These are phyloP conservation scores for Epithemia pelagica DNA, from an alignment of 108 stramenopile genomes.

Conservation along the genomic window DNA sequence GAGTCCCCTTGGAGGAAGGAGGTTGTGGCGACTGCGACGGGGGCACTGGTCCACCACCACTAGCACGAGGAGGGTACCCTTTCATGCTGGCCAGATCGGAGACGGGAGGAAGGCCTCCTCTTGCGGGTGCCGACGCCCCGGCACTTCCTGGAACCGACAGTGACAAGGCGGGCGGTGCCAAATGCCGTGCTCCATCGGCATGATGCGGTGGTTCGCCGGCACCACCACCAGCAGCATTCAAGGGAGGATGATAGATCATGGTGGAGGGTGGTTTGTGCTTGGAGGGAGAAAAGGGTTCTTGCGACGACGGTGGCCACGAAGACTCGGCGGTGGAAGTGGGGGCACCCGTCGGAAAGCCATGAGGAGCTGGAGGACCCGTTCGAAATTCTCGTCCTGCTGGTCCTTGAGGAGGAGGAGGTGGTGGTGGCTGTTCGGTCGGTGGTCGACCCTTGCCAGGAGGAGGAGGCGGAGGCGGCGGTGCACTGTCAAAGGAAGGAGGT, in stretches of 20 bases:
- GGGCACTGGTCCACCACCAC: neutral
- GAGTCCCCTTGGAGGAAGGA: neutral
- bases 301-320: neutral
- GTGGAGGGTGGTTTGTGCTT: neutral
- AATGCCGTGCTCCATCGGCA: neutral
- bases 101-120: neutral
- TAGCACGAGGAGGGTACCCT: neutral
- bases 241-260: neutral
- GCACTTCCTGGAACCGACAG: neutral
- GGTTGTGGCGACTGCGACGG: neutral
- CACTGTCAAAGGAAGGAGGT: too few relatives aligned
- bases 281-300: constrained; percentile 1
- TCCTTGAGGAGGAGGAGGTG: too few relatives aligned
- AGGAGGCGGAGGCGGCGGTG: too few relatives aligned
- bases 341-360: neutral
- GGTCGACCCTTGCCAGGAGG: too few relatives aligned
- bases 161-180: neutral
- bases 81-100: neutral
- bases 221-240: neutral
- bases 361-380: neutral
- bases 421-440: too few relatives aligned
- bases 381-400: neutral
- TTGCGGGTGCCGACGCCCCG: neutral
- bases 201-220: neutral
- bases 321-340: neutral